These are phyloP conservation scores for Pulveroboletus sp. DNA, from an alignment of 768 basidiomycete species.

Conservation along the genomic window DNA sequence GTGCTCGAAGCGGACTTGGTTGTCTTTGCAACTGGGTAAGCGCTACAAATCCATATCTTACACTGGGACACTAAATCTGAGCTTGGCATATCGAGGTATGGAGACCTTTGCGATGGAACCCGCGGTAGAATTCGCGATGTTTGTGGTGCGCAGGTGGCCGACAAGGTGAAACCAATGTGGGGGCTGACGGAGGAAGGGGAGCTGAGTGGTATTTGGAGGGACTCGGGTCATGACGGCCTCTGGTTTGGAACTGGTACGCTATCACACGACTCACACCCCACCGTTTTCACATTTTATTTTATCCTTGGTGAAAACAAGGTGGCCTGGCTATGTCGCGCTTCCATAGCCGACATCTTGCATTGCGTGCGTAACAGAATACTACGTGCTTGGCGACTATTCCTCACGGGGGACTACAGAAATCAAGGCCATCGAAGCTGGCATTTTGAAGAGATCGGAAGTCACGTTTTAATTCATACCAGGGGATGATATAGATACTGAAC, in stretches of 20 bases:
- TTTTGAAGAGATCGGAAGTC: constrained; percentile 21
- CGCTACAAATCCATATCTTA: too few species aligned
- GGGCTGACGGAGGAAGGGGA: constrained; percentile 65
- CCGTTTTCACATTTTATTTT: too few species aligned
- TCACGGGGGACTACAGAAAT: constrained; percentile 15
- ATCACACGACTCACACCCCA: not conserved
- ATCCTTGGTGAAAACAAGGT: too few species aligned
- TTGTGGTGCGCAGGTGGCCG: constrained; percentile 44
- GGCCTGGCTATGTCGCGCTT: constrained; percentile 22
- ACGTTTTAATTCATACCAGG: constrained; percentile 19
- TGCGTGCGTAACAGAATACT: constrained; percentile 23
- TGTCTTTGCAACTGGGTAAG: constrained; percentile 31
- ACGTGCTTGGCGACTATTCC: not conserved
- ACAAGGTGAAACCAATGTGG: constrained; percentile 54
- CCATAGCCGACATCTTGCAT: constrained; percentile 28
- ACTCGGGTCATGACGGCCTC: constrained; percentile 30
- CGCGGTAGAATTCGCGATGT: constrained; percentile 39
- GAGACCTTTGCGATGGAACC: too few species aligned
- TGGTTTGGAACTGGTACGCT: not conserved
- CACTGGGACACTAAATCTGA: too few species aligned
- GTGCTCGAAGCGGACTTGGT: constrained; percentile 32
- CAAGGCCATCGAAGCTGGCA: constrained; percentile 27
- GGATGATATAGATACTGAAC: not conserved
- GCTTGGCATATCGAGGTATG: constrained; percentile 38
- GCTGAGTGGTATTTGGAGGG: constrained; percentile 37